Evolutionary conservation across 345 rosid genomes (phyloP).

Genomic region (Citrus mangshanensis): DNA sequence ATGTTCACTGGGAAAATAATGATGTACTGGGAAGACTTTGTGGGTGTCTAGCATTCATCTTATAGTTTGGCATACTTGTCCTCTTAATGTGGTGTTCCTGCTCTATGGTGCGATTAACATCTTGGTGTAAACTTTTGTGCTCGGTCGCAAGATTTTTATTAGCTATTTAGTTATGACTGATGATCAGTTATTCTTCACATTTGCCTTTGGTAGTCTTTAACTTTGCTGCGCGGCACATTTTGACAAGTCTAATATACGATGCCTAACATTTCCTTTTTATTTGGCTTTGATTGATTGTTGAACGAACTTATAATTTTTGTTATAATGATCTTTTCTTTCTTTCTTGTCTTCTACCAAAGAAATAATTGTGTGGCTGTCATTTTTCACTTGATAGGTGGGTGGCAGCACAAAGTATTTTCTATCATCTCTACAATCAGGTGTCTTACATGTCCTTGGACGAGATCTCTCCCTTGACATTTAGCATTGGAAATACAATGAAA

Average conservation of each 20-base stretch:
- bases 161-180: background rate
- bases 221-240: background rate
- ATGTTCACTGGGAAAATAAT: background rate
- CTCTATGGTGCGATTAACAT: background rate
- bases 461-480: slow-evolving; percentile 94
- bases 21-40: background rate
- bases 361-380: slow-evolving; percentile 12
- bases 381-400: slow-evolving; percentile 65
- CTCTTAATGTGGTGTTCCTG: background rate
- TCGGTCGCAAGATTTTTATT: background rate
- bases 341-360: background rate
- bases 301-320: background rate
- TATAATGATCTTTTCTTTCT: background rate
- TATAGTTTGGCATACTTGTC: background rate
- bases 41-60: background rate
- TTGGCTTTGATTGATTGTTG: background rate
- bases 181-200: background rate
- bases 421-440: slow-evolving; percentile 96
- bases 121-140: background rate
- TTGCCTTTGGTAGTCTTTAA: background rate
- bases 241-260: background rate
- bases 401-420: slow-evolving; percentile 95
- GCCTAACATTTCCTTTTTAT: background rate
- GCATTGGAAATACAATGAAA: slow-evolving; percentile 96
- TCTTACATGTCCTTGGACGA: slow-evolving; percentile 98